phyloP scores from a whole-genome alignment of 331 rosid species.

The Erythrophleum ivorense region DNA sequence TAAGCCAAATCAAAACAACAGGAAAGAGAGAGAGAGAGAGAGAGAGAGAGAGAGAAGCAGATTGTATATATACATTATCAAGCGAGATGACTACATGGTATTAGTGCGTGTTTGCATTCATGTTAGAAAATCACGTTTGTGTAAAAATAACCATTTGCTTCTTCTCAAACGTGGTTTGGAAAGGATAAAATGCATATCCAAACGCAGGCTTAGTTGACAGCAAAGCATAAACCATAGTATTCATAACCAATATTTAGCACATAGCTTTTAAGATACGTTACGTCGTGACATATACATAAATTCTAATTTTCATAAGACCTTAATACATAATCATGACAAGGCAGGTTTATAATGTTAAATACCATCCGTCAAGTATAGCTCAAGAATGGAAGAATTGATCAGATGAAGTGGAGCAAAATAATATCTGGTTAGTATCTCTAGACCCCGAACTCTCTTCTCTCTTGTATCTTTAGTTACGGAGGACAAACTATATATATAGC shows the following conservation, averaged over 20 bases:
- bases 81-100: neutral
- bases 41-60: neutral
- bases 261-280: neutral
- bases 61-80: neutral
- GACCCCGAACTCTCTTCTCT: constrained; percentile 2
- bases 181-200: too few species aligned
- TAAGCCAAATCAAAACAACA: constrained; percentile 36
- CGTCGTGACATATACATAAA: neutral
- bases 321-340: constrained; percentile 4
- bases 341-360: constrained; percentile 18
- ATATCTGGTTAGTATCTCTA: constrained; percentile 2
- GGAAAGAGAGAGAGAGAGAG: constrained; percentile 10
- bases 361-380: constrained; percentile 8
- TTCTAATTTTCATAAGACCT: constrained; percentile 4
- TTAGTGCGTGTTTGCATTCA: neutral
- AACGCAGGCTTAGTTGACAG: neutral
- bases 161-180: too few species aligned
- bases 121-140: too few species aligned
- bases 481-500: neutral
- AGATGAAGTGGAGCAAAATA: neutral
- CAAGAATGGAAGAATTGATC: constrained; percentile 19
- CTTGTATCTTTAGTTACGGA: constrained; percentile 4
- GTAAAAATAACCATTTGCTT: too few species aligned
- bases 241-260: neutral
- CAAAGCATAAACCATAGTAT: neutral